Base-by-base conservation (phyloP, 768 basidiomycete species). In the Clitopilus hobsonii region DNA sequence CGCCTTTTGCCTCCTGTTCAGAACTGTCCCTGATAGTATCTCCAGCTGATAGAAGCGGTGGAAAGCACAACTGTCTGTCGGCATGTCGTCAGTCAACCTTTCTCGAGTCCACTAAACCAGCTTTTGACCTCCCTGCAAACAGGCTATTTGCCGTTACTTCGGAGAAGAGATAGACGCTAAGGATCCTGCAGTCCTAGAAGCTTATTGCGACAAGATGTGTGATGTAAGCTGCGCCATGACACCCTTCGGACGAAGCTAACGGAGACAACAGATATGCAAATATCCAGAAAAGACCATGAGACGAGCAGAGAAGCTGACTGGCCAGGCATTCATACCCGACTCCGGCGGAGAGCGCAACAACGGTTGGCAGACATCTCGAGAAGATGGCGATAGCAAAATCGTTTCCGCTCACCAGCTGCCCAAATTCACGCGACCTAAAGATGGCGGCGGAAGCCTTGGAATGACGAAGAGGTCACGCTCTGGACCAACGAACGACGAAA, bases 221-320 rank as follows among this genome's bases (percentile, higher is more conserved):
- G 91, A 94, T 65, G 91, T 91, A 62, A 23, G 84, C 61, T n/a
- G n/a, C n/a, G n/a, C n/a, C n/a, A n/a, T n/a, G n/a, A n/a, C n/a
- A n/a, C n/a, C n/a, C n/a, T n/a, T n/a, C n/a, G n/a, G n/a, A n/a
- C n/a, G n/a, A n/a, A n/a, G n/a, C n/a, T n/a, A n/a, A n/a, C n/a
- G n/a, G n/a, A n/a, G n/a, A n/a, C n/a, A n/a, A n/a, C n/a, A 92
- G 91, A 78, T 91, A 2, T 93, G 91, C 71, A 90, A 88, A 68
- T 83, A 84, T 58, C 87, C 89, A 0, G 84, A 85, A 22, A 91
- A 85, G 70, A 79, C 82, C 0, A 74, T 66, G 51, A 70, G 65
- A 2, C 76, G 77, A 24, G 77, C 80, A 54, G 63, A 59, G 23
- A 78, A 76, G n/a, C 18, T 45, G 18, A 45, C 41, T 3, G 41